phyloP scores from a whole-genome alignment of 257 asterid genomes.

The Ajuga chamaepitys region DNA sequence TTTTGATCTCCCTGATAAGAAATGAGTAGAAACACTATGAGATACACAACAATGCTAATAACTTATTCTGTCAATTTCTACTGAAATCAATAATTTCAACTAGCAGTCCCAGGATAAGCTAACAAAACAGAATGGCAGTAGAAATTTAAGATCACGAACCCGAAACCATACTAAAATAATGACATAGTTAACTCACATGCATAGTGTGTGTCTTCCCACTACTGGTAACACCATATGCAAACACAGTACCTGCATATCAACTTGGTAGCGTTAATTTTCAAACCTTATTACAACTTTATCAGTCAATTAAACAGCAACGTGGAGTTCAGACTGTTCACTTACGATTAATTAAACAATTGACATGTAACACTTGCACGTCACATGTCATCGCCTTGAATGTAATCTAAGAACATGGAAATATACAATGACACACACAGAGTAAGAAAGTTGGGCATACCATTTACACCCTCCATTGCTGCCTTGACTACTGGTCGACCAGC shows the following conservation, averaged over 20 bases:
- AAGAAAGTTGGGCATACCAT: conserved; percentile 43
- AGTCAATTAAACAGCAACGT: conserved; percentile 3
- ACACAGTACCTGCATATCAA: conserved; percentile 82
- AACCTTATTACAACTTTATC: background rate
- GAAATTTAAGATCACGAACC: background rate
- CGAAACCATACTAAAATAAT: background rate
- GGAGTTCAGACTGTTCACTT: background rate
- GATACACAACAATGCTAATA: conserved; percentile 1
- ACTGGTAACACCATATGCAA: conserved; percentile 99
- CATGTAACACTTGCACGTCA: conserved; percentile 2
- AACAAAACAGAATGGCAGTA: conserved; percentile 3
- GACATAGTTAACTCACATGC: conserved; percentile 72
- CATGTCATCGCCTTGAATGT: background rate
- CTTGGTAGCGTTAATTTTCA: conserved; percentile 18
- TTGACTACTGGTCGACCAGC: conserved; percentile 92
- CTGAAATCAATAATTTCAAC: background rate
- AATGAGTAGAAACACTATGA: conserved; percentile 11
- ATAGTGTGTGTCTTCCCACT: conserved; percentile 99
- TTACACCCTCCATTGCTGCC: conserved; percentile 94
- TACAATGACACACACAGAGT: background rate
- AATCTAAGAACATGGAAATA: conserved; percentile 2
- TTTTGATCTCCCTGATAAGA: conserved; percentile 61
- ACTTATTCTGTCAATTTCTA: background rate
- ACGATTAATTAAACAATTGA: conserved; percentile 6
- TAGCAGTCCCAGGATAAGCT: background rate